A percentile compares a stretch with the other conserved stretches of the same genome.
Evolutionary conservation across 129 eudicot genomes (phyloP).

Genomic region (Artemisia argyi): DNA sequence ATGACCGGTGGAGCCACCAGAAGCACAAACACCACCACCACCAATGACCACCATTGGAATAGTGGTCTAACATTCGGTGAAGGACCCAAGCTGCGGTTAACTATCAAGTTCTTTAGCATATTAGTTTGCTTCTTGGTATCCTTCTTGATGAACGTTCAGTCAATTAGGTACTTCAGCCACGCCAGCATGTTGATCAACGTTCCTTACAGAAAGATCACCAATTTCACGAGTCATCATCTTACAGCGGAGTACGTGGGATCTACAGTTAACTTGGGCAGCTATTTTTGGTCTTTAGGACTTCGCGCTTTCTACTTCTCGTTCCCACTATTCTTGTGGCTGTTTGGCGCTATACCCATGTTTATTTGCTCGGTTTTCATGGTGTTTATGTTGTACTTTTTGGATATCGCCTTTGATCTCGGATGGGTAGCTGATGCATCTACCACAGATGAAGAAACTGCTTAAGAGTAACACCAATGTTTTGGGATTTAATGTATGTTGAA

Average conservation of each 20-base stretch:
- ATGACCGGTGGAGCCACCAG: slow-evolving; percentile 54
- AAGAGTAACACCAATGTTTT: neutral
- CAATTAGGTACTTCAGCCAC: slow-evolving; percentile 79
- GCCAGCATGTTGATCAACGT: slow-evolving; percentile 86
- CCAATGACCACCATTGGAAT: slow-evolving; percentile 13
- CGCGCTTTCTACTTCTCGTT: slow-evolving; percentile 76
- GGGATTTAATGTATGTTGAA: slow-evolving; percentile 28
- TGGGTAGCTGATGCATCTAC: slow-evolving; percentile 23
- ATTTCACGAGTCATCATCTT: slow-evolving; percentile 30
- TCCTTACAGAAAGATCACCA: slow-evolving; percentile 45
- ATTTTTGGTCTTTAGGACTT: slow-evolving; percentile 80
- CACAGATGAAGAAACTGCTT: slow-evolving; percentile 21
- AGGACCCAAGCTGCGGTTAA: slow-evolving; percentile 40
- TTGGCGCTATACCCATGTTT: slow-evolving; percentile 86
- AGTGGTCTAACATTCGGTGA: slow-evolving; percentile 43
- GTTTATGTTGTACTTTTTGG: slow-evolving; percentile 58
- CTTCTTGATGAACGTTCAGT: slow-evolving; percentile 70
- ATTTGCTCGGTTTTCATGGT: slow-evolving; percentile 52
- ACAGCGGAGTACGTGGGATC: slow-evolving; percentile 59
- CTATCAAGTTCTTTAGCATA: slow-evolving; percentile 71
- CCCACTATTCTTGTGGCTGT: slow-evolving; percentile 78
- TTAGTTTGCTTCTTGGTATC: slow-evolving; percentile 76
- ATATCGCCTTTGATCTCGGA: slow-evolving; percentile 43
- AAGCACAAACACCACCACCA: neutral
- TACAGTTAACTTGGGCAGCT: slow-evolving; percentile 66